A percentile compares a stretch with the other conserved stretches of the same genome.
phyloP scores from a whole-genome alignment of 495 filamentous ascomycete species.

The Annulohypoxylon maeteangense region DNA sequence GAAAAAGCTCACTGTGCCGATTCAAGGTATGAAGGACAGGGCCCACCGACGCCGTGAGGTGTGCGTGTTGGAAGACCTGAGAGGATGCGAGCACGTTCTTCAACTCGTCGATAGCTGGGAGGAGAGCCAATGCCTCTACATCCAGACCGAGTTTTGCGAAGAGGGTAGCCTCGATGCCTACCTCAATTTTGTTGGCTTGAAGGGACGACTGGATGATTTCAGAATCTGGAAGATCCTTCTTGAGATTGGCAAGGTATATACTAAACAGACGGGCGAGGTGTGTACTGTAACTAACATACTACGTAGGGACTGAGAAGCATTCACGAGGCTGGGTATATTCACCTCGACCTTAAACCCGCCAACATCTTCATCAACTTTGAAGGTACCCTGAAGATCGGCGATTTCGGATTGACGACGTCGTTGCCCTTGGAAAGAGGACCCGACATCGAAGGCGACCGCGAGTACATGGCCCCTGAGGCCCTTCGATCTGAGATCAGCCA shows the following conservation, averaged over 20 bases:
- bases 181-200: constrained; percentile 77
- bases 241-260: constrained; percentile 78
- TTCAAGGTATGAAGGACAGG: constrained; percentile 77
- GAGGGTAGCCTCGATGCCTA: constrained; percentile 90
- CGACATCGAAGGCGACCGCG: constrained; percentile 93
- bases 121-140: constrained; percentile 80
- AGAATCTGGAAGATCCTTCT: constrained; percentile 97
- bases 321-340: constrained; percentile 87
- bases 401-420: constrained; percentile 90
- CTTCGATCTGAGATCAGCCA: constrained; percentile 85
- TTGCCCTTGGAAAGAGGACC: constrained; percentile 80
- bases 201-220: constrained; percentile 93
- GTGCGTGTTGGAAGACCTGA: constrained; percentile 73
- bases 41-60: constrained; percentile 84
- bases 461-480: constrained; percentile 94
- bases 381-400: constrained; percentile 91
- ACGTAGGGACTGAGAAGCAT: constrained; percentile 84
- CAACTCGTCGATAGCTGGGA: constrained; percentile 89
- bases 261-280: background rate
- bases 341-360: constrained; percentile 94
- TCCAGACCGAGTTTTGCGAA: constrained; percentile 96
- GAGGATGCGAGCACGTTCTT: constrained; percentile 81
- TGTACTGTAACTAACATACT: background rate
- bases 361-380: constrained; percentile 93
- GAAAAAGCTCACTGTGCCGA: constrained; percentile 88